Conservation (phyloP, 2,329 filamentous ascomycete species). For the Stachybotrys echinatus region DNA sequence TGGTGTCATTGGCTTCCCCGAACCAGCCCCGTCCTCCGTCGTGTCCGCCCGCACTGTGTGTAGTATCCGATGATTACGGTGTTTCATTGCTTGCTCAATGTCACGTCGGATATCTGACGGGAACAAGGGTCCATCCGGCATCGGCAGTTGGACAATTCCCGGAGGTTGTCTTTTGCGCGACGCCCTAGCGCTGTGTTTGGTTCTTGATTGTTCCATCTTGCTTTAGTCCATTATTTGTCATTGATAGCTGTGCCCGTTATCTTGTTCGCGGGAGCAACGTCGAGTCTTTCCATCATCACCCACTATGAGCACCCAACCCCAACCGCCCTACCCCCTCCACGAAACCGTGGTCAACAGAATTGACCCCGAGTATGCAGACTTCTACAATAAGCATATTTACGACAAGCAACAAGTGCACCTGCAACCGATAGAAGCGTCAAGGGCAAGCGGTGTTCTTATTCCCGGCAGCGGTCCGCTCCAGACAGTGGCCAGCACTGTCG, state of each 20-base stretch:
- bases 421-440: conserved; percentile 45
- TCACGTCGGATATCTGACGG: not conserved
- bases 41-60: not conserved
- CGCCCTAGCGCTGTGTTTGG: too few species aligned
- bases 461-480: conserved; percentile 44
- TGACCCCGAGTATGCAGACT: conserved; percentile 44
- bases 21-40: not conserved
- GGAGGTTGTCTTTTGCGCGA: too few species aligned
- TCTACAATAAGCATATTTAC: conserved; percentile 46
- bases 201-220: too few species aligned
- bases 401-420: conserved; percentile 49
- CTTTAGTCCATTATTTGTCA: too few species aligned
- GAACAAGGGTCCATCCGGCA: not conserved
- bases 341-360: conserved; percentile 29
- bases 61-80: not conserved
- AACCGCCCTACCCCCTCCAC: conserved; percentile 36
- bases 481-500: conserved; percentile 39
- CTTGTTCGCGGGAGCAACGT: too few species aligned
- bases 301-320: too few species aligned
- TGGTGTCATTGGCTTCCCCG: not conserved
- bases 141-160: too few species aligned
- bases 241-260: too few species aligned
- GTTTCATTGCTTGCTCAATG: not conserved
- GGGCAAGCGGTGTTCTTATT: conserved; percentile 45
- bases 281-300: too few species aligned